Evolutionary conservation across 768 basidiomycete species (phyloP).

Genomic region (Rhodotorula graminis): DNA sequence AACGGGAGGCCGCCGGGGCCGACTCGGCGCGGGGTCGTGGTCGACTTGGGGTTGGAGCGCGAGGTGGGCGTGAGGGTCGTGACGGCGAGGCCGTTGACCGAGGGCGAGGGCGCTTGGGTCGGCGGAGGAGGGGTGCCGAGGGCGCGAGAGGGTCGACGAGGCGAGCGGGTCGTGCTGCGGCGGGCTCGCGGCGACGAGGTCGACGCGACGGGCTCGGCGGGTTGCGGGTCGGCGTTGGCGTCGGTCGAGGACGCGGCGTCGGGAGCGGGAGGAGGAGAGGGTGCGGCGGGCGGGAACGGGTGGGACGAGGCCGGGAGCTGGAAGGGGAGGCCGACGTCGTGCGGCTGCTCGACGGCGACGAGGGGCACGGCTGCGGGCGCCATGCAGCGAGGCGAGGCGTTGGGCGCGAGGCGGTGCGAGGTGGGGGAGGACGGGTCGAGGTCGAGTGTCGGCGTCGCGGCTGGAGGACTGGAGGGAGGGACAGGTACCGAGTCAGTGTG

Average conservation of each 20-base stretch:
- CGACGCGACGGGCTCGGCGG: background rate
- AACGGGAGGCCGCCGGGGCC: constrained; percentile 38
- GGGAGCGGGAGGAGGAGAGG: background rate
- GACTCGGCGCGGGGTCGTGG: constrained; percentile 19
- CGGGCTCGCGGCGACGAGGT: too few species aligned
- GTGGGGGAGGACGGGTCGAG: too few species aligned
- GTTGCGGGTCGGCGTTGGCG: background rate
- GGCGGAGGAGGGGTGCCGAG: background rate
- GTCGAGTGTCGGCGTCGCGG: too few species aligned
- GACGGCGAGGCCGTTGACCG: background rate
- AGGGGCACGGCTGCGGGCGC: too few species aligned
- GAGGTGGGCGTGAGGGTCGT: constrained; percentile 9
- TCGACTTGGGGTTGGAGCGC: constrained; percentile 21
- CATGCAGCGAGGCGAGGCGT: too few species aligned
- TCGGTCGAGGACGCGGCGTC: background rate
- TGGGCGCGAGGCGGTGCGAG: too few species aligned
- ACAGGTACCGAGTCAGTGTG: too few species aligned
- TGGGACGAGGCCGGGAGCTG: too few species aligned
- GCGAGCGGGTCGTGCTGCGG: background rate
- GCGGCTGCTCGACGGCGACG: too few species aligned
- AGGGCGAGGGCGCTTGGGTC: background rate
- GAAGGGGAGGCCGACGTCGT: too few species aligned
- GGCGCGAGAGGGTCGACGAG: background rate
- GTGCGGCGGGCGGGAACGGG: too few species aligned
- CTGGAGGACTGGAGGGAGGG: too few species aligned